phyloP scores from a whole-genome alignment of 2,329 filamentous ascomycete genomes.

The Diaporthe citri region DNA sequence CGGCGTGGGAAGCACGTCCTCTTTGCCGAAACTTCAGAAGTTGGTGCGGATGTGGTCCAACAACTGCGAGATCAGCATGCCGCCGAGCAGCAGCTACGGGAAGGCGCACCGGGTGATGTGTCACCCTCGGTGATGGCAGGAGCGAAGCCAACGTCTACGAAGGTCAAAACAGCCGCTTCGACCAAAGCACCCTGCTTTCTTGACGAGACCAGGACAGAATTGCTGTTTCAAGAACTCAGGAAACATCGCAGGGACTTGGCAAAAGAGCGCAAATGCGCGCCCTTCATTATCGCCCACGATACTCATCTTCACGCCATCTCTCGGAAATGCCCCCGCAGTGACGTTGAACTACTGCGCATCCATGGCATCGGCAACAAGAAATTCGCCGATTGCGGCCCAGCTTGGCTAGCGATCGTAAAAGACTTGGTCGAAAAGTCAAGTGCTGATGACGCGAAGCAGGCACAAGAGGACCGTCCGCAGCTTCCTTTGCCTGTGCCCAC shows the following conservation, averaged over 20 bases:
- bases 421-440: slow-evolving; percentile 2
- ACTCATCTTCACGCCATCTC: slow-evolving; percentile 20
- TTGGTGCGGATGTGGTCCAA: not conserved
- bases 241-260: slow-evolving; percentile 26
- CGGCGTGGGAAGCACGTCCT: slow-evolving; percentile 22
- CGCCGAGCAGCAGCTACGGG: not conserved
- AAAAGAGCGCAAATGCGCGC: slow-evolving; percentile 15
- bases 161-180: not conserved
- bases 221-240: slow-evolving; percentile 22
- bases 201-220: slow-evolving; percentile 6
- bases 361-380: slow-evolving; percentile 25
- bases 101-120: not conserved
- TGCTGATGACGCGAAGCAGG: not conserved
- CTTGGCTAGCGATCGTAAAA: slow-evolving; percentile 30
- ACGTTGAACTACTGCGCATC: slow-evolving; percentile 19
- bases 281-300: slow-evolving; percentile 30
- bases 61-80: slow-evolving; percentile 1
- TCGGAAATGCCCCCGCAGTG: slow-evolving; percentile 16
- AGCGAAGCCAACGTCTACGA: not conserved
- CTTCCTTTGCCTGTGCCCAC: not conserved
- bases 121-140: not conserved
- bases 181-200: not conserved
- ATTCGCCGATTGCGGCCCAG: slow-evolving; percentile 23
- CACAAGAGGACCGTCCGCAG: not conserved
- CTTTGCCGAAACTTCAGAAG: slow-evolving; percentile 2